Evolutionary conservation across 345 rosid genomes (phyloP).

Genomic region (Iberis pinnata): DNA sequence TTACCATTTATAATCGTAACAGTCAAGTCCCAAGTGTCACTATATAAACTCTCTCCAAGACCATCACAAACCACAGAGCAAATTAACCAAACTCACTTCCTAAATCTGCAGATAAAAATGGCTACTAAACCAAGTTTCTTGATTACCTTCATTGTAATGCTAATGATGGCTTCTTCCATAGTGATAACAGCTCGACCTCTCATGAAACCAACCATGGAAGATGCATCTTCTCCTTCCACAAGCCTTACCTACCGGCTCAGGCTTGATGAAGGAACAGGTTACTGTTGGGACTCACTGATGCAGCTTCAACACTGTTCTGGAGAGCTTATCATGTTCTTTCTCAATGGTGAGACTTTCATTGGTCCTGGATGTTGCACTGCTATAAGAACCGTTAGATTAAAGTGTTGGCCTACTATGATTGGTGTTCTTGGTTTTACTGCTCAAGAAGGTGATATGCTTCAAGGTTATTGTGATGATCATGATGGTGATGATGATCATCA

Average conservation of each 20-base stretch:
- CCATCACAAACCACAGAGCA: conserved; percentile 18
- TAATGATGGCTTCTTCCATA: conserved; percentile 22
- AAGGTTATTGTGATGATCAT: conserved; percentile 54
- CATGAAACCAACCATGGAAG: conserved; percentile 18
- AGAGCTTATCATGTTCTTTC: conserved; percentile 61
- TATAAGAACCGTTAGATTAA: conserved; percentile 37
- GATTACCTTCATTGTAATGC: conserved; percentile 18
- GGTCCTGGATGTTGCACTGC: conserved; percentile 64
- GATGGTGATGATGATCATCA: conserved; percentile 3
- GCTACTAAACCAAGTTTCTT: conserved; percentile 4
- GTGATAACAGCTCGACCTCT: conserved; percentile 24
- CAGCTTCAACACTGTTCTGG: conserved; percentile 75
- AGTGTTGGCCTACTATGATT: conserved; percentile 64
- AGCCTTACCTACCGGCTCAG: conserved; percentile 35
- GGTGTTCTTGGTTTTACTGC: conserved; percentile 52
- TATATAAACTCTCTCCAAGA: conserved; percentile 24
- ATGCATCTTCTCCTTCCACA: conserved; percentile 21
- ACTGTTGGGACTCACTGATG: conserved; percentile 69
- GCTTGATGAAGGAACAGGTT: conserved; percentile 38
- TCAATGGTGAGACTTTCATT: conserved; percentile 60
- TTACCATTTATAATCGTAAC: conserved; percentile 21
- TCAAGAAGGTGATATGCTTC: conserved; percentile 58
- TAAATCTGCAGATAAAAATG: conserved; percentile 6
- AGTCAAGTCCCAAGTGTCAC: conserved; percentile 5
- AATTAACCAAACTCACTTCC: background rate